These are phyloP conservation scores for Silene uniflora DNA, from an alignment of 148 eudicot genomes.

Conservation along the genomic window DNA sequence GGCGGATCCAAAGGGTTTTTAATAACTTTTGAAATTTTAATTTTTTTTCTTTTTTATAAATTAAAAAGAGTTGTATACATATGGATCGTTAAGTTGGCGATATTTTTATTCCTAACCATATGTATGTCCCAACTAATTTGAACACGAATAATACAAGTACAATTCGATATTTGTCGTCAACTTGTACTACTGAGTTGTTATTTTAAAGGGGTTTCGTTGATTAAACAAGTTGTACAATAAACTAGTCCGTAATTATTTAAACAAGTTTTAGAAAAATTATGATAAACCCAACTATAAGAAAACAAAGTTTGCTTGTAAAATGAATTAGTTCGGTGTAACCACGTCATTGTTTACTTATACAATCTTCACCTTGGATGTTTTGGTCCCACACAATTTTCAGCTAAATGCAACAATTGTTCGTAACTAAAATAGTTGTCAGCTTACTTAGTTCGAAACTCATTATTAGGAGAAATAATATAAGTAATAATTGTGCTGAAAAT, in stretches of 20 bases:
- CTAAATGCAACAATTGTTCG: no score
- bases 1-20: no score
- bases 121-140: neutral
- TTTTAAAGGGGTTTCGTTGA: neutral
- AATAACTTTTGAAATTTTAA: no score
- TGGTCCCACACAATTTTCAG: no score
- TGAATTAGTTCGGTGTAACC: neutral
- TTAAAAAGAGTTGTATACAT: no score
- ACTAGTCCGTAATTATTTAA: neutral
- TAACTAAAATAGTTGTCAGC: no score
- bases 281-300: neutral
- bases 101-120: constrained; percentile 6
- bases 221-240: neutral
- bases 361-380: neutral
- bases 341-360: neutral
- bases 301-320: neutral
- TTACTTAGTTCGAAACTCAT: no score
- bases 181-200: neutral
- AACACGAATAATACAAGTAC: neutral
- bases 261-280: neutral
- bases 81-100: neutral
- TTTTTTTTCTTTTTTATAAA: no score
- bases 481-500: no score
- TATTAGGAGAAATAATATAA: no score
- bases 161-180: neutral